A percentile compares a stretch with the other conserved stretches of the same genome.
Conservation (phyloP, 2,329 filamentous ascomycete genomes). For the Ophiostoma himal-ulmi region DNA sequence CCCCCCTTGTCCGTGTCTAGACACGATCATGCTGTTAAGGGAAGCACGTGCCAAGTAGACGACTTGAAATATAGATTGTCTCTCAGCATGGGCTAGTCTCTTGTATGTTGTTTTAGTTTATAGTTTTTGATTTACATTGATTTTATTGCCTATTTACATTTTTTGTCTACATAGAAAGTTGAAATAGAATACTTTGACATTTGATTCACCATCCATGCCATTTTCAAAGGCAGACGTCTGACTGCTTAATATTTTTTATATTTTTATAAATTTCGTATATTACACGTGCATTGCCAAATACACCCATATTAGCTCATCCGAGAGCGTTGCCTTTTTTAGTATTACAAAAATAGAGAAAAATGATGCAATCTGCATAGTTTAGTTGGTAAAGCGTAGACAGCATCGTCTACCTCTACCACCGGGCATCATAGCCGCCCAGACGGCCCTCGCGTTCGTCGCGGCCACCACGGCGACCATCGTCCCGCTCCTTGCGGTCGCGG, state of each 20-base stretch:
- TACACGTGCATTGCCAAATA: conserved; percentile 8
- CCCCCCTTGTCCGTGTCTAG: conserved; percentile 38
- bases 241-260: neutral
- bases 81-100: neutral
- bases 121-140: neutral
- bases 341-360: neutral
- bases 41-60: neutral
- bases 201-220: neutral
- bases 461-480: neutral
- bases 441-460: conserved; percentile 21
- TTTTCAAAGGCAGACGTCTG: too few relatives aligned
- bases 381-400: neutral
- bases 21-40: neutral
- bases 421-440: conserved; percentile 14
- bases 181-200: neutral
- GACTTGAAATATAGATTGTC: conserved; percentile 1
- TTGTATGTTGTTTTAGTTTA: neutral
- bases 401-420: conserved; percentile 5
- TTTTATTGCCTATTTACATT: neutral
- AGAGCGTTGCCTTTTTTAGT: neutral
- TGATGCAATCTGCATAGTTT: neutral
- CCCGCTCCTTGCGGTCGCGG: conserved; percentile 11
- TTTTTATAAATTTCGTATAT: neutral
- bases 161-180: neutral
- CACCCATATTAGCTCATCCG: neutral